Evolutionary conservation across 23 red algal species (phyloP), one percentile per base, ranked within the genome.

Genomic region (Agarophyton chilense): DNA sequence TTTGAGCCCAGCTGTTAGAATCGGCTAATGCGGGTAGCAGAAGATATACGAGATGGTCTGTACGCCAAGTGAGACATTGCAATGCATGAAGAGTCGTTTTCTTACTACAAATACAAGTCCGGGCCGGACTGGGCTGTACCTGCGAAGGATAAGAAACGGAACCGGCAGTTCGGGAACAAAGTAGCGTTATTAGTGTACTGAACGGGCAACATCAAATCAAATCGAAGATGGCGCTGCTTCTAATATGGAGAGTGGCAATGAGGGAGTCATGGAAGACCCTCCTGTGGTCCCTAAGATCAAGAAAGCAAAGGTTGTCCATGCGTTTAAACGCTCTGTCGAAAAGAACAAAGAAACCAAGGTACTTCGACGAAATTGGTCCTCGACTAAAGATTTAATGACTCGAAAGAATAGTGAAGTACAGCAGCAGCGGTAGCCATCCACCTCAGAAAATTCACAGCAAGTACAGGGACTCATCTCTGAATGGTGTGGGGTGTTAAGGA

Each of bases 51-150:
- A 14, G 87, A 94, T 36, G 90, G 91, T 0, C 41, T 98, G 22
- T 98, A 84, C 49, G 85, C 95, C 25, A 90, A 86, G 61, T 67
- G 91, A 40, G 67, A 94, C 31, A 98, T 98, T 83, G 89, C 32
- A 40, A 82, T 74, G 45, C 73, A 90, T n/a, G 91, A 98, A 68
- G 95, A 98, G 73, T 54, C 94, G 29, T 98, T 94, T 52, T 98
- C 94, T 64, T 77, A 98, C 77, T 98, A 98, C 61, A 84, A 86
- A 36, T 95, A 89, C 47, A 82, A 83, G 21, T 63, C 52, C 26
- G 91, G 91, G 19, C 85, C 85, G 67, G 73, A 67, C 61, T 89
- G 82, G 82, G 82, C 82, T 3, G 65, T 86, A 28, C 60, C 61
- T 4, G 22, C 58, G 8, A 74, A 86, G 44, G 51, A 53, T 28